phyloP scores from a whole-genome alignment of 768 basidiomycete species.

The Pleurotus pulmonarius region DNA sequence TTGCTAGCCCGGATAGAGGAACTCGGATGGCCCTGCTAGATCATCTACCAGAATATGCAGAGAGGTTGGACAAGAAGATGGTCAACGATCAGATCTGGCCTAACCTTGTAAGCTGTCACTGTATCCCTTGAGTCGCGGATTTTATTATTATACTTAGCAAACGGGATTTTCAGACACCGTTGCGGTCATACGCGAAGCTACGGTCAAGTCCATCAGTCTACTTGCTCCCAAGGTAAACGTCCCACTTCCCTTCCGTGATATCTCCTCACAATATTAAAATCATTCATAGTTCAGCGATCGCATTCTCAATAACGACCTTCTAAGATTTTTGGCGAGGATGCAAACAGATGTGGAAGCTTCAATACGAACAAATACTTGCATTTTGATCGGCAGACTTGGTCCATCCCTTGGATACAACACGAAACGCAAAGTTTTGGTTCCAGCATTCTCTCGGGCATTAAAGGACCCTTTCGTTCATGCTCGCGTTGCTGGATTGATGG shows the following conservation, averaged over 20 bases:
- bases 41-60: slow-evolving; percentile 76
- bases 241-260: neutral
- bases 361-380: slow-evolving; percentile 96
- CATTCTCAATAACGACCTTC: slow-evolving; percentile 92
- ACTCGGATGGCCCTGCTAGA: slow-evolving; percentile 93
- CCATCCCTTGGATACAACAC: slow-evolving; percentile 84
- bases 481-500: slow-evolving; percentile 91
- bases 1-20: slow-evolving; percentile 86
- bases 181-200: slow-evolving; percentile 90
- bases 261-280: neutral
- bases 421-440: slow-evolving; percentile 93
- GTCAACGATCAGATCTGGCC: slow-evolving; percentile 93
- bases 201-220: slow-evolving; percentile 81
- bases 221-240: slow-evolving; percentile 74
- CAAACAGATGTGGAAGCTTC: slow-evolving; percentile 92
- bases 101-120: slow-evolving; percentile 59
- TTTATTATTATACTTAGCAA: slow-evolving; percentile 50
- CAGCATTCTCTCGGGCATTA: slow-evolving; percentile 86
- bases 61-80: slow-evolving; percentile 80
- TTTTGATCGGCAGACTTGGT: slow-evolving; percentile 88
- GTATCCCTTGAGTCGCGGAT: neutral
- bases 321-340: slow-evolving; percentile 88
- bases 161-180: slow-evolving; percentile 95
- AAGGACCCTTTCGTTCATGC: slow-evolving; percentile 93
- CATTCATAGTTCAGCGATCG: slow-evolving; percentile 73